phyloP scores from a whole-genome alignment of 2,329 filamentous ascomycete genomes.

The Alternaria atra region DNA sequence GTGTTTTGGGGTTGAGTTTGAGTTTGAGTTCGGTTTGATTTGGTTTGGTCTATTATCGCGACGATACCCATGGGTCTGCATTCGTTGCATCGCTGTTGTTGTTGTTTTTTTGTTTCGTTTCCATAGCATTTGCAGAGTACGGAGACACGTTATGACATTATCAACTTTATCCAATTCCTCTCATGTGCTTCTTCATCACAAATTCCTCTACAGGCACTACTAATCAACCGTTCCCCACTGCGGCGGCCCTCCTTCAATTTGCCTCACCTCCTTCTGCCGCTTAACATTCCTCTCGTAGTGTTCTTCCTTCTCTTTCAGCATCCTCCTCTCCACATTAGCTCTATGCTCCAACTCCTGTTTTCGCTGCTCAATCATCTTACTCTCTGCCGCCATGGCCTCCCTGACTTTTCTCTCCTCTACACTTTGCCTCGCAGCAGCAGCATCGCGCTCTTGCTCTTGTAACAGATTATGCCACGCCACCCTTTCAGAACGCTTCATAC shows the following conservation, averaged over 20 bases:
- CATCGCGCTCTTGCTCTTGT: constrained; percentile 43
- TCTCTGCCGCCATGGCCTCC: constrained; percentile 27
- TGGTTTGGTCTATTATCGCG: background rate
- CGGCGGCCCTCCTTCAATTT: constrained; percentile 36
- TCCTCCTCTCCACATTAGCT: constrained; percentile 33
- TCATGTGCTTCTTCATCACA: background rate
- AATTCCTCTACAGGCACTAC: background rate
- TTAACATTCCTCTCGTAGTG: constrained; percentile 44
- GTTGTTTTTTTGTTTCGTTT: background rate
- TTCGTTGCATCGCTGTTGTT: constrained; percentile 5
- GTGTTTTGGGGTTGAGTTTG: background rate
- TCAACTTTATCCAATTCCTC: background rate
- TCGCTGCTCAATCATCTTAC: constrained; percentile 32
- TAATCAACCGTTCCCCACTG: constrained; percentile 45
- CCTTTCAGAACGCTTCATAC: constrained; percentile 43
- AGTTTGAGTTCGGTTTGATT: constrained; percentile 1
- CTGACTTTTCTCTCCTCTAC: constrained; percentile 36
- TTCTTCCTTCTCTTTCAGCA: constrained; percentile 47
- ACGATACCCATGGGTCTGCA: constrained; percentile 16
- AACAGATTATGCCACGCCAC: constrained; percentile 40
- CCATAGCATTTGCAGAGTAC: background rate
- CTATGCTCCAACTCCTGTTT: constrained; percentile 41
- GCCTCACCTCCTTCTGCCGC: constrained; percentile 42
- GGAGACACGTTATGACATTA: background rate
- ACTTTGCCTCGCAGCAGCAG: constrained; percentile 26